Evolutionary conservation across 805 yeast genomes (phyloP).

Genomic region (Monosporozyma aerobia): DNA sequence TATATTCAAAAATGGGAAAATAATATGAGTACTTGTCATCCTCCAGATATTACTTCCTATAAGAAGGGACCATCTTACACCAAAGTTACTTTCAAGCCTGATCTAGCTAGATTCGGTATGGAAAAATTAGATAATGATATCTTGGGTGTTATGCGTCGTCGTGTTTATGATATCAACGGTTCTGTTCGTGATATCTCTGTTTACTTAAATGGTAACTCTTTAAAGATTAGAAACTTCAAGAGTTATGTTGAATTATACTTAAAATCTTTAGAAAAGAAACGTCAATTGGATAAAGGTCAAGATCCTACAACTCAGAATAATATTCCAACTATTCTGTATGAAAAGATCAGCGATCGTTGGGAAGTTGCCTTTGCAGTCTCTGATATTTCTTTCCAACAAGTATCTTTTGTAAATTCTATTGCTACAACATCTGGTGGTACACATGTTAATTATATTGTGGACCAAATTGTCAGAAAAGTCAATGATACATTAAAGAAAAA

Average conservation of each 20-base stretch:
- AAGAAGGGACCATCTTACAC: conserved; percentile 66
- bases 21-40: conserved; percentile 72
- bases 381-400: conserved; percentile 83
- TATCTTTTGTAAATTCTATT: conserved; percentile 93
- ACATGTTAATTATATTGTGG: conserved; percentile 79
- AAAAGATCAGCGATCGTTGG: conserved; percentile 81
- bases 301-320: conserved; percentile 26
- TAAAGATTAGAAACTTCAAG: conserved; percentile 70
- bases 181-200: conserved; percentile 79
- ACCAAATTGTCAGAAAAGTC: conserved; percentile 72
- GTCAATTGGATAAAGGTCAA: conserved; percentile 32
- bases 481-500: conserved; percentile 62
- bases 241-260: conserved; percentile 84
- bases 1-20: conserved; percentile 81
- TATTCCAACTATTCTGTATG: conserved; percentile 64
- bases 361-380: conserved; percentile 92
- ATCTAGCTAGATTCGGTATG: conserved; percentile 78
- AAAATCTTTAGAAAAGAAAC: conserved; percentile 52
- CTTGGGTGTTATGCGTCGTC: conserved; percentile 74
- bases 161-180: conserved; percentile 94
- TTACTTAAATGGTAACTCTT: conserved; percentile 60
- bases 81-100: conserved; percentile 81
- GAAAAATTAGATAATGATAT: conserved; percentile 72
- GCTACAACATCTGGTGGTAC: conserved; percentile 98
- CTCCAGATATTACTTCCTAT: conserved; percentile 55